Percentiles rank a stretch among this genome's conserved stretches.
These are phyloP conservation scores for Ambrosia artemisiifolia DNA, from an alignment of 129 eudicot genomes.

Conservation along the genomic window DNA sequence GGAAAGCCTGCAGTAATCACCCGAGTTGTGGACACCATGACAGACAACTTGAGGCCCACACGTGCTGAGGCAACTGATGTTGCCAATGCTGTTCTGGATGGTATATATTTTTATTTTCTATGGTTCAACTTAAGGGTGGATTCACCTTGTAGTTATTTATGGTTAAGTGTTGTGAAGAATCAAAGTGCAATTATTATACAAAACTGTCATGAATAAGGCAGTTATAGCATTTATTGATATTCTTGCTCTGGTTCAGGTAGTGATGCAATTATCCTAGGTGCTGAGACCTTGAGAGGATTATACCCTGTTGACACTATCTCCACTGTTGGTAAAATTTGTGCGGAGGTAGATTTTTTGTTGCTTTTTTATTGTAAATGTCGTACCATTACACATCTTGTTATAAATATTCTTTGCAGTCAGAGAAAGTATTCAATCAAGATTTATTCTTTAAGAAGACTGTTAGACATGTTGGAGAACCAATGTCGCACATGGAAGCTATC, in stretches of 20 bases:
- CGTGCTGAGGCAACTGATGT: constrained; percentile 89
- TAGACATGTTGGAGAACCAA: constrained; percentile 68
- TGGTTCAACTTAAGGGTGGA: neutral
- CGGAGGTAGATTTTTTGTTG: constrained; percentile 49
- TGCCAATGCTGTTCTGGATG: constrained; percentile 81
- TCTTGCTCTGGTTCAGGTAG: constrained; percentile 43
- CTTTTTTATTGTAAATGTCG: neutral
- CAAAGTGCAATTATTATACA: no score
- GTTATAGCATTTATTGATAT: neutral
- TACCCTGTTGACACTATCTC: constrained; percentile 79
- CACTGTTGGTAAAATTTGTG: constrained; percentile 73
- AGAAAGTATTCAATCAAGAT: constrained; percentile 81
- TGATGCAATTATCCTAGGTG: constrained; percentile 77
- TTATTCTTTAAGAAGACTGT: constrained; percentile 63
- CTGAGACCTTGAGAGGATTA: constrained; percentile 70
- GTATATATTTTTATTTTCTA: constrained; percentile 28
- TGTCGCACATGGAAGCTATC: constrained; percentile 79
- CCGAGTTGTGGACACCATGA: constrained; percentile 87
- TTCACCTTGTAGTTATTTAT: neutral
- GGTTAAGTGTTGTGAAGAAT: no score
- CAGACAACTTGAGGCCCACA: constrained; percentile 80
- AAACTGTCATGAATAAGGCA: neutral
- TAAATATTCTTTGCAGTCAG: constrained; percentile 49
- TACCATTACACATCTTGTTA: neutral
- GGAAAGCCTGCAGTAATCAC: constrained; percentile 86